A percentile compares a stretch with the other conserved stretches of the same genome.
Conservation (phyloP, 1,284 basidiomycete species). For the Sphagnurus paluster region DNA sequence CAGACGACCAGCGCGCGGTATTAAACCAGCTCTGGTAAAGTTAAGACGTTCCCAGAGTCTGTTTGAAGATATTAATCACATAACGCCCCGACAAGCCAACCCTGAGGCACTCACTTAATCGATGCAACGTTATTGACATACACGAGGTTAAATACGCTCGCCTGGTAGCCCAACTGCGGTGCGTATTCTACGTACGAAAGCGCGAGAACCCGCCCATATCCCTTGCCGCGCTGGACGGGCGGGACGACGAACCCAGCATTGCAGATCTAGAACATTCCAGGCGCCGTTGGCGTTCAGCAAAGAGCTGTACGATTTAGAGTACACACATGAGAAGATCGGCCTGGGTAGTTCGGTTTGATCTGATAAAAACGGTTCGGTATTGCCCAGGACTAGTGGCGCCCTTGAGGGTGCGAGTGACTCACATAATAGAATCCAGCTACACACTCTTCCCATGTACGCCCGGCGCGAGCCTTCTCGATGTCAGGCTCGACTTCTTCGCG, state of each 20-base stretch:
- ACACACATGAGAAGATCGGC: slow-evolving; percentile 89
- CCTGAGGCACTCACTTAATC: slow-evolving; percentile 60
- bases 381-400: slow-evolving; percentile 2
- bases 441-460: slow-evolving; percentile 64
- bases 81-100: not conserved
- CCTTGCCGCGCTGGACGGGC: slow-evolving; percentile 60
- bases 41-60: slow-evolving; percentile 86
- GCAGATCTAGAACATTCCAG: slow-evolving; percentile 57
- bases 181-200: slow-evolving; percentile 83
- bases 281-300: not conserved
- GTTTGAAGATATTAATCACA: slow-evolving; percentile 16
- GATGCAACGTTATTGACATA: slow-evolving; percentile 82
- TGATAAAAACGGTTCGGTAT: slow-evolving; percentile 25
- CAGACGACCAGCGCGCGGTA: slow-evolving; percentile 84
- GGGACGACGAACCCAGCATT: slow-evolving; percentile 91
- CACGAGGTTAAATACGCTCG: slow-evolving; percentile 93
- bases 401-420: slow-evolving; percentile 29
- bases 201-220: slow-evolving; percentile 76
- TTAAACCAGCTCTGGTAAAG: slow-evolving; percentile 80
- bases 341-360: slow-evolving; percentile 92
- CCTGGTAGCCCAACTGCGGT: slow-evolving; percentile 79
- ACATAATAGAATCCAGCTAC: slow-evolving; percentile 86
- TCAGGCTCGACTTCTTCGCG: slow-evolving; percentile 27
- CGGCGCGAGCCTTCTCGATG: slow-evolving; percentile 46
- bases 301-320: slow-evolving; percentile 4